phyloP scores from a whole-genome alignment of 352 stramenopile species.

The Phytophthora tentaculata region DNA sequence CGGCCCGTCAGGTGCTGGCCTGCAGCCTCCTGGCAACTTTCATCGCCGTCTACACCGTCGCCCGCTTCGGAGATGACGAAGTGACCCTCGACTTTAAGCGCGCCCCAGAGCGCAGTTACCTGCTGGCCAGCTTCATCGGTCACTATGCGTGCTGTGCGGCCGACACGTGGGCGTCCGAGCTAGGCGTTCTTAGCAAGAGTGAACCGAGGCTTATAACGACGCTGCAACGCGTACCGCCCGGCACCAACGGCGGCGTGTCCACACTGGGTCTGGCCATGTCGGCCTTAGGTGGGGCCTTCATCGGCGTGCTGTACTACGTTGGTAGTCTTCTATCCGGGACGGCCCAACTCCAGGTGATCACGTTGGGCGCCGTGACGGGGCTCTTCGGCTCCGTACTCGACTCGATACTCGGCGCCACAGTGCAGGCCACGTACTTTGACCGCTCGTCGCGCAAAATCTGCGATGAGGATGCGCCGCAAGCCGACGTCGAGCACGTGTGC shows the following conservation, averaged over 20 bases:
- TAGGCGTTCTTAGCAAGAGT: conserved; percentile 89
- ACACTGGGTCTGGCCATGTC: conserved; percentile 81
- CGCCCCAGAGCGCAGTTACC: conserved; percentile 44
- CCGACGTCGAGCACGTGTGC: conserved; percentile 24
- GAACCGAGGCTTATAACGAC: conserved; percentile 90
- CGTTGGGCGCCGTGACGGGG: conserved; percentile 61
- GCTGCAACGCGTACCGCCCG: conserved; percentile 77
- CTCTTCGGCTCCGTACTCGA: conserved; percentile 83
- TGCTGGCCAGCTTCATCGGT: conserved; percentile 85
- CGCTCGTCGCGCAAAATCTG: conserved; percentile 63
- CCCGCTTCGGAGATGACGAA: conserved; percentile 50
- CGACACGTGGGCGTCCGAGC: conserved; percentile 96
- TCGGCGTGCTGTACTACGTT: conserved; percentile 81
- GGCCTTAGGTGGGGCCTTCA: conserved; percentile 84
- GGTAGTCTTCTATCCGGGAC: conserved; percentile 45
- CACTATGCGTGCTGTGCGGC: conserved; percentile 94
- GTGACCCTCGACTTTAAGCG: conserved; percentile 44
- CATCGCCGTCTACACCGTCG: conserved; percentile 65
- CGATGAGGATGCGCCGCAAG: conserved; percentile 28
- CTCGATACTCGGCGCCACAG: conserved; percentile 82
- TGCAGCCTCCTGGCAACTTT: conserved; percentile 71
- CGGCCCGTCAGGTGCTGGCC: conserved; percentile 76
- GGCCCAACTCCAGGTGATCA: conserved; percentile 56
- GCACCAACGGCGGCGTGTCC: conserved; percentile 96
- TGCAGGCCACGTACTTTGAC: conserved; percentile 83